Evolutionary conservation across 2,329 filamentous ascomycete species (phyloP).

Genomic region (Venturia effusa): DNA sequence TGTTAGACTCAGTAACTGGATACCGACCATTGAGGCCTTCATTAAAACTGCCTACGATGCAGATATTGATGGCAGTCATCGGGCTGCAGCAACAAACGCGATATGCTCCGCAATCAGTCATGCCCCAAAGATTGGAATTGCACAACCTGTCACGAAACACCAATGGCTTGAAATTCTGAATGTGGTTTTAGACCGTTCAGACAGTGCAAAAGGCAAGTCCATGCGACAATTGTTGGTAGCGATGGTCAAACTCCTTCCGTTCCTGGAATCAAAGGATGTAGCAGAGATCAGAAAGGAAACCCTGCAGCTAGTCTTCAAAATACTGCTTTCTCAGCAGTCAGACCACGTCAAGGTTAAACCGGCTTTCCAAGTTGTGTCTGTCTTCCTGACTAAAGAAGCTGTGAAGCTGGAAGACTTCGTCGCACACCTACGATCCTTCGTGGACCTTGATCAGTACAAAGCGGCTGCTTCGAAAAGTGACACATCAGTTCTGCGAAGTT

Average conservation of each 20-base stretch:
- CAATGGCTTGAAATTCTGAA: constrained; percentile 29
- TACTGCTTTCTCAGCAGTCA: constrained; percentile 12
- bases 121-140: constrained; percentile 23
- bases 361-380: constrained; percentile 55
- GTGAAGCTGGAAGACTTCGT: constrained; percentile 30
- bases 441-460: constrained; percentile 12
- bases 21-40: not conserved
- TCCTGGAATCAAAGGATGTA: constrained; percentile 17
- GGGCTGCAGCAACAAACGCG: constrained; percentile 36
- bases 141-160: constrained; percentile 19
- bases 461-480: constrained; percentile 16
- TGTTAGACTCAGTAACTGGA: not conserved
- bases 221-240: constrained; percentile 34
- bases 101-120: constrained; percentile 33
- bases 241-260: constrained; percentile 26
- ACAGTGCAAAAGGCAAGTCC: constrained; percentile 35
- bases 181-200: constrained; percentile 32
- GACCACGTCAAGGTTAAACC: constrained; percentile 57
- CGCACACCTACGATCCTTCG: constrained; percentile 18
- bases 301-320: constrained; percentile 3
- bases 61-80: constrained; percentile 24
- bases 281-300: constrained; percentile 9
- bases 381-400: constrained; percentile 52
- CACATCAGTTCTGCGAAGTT: constrained; percentile 10
- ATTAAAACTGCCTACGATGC: constrained; percentile 9